These are phyloP conservation scores for Globisporangium iwayamae DNA, from an alignment of 352 stramenopile species.

Conservation along the genomic window DNA sequence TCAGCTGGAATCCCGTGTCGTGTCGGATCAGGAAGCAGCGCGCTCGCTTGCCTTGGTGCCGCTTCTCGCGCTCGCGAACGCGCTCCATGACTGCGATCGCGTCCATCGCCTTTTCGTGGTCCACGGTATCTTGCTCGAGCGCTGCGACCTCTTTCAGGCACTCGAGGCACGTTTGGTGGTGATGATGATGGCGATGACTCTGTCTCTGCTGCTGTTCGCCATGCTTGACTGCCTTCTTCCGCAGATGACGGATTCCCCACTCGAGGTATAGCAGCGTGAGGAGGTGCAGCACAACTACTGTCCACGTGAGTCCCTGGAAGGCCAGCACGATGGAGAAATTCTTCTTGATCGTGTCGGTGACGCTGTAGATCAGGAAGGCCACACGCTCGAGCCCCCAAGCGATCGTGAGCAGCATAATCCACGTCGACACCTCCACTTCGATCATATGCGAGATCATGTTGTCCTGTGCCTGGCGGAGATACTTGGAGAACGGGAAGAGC, in stretches of 20 bases:
- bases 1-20: too few species aligned
- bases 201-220: too few species aligned
- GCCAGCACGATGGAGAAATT: too few species aligned
- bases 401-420: slow-evolving; percentile 45
- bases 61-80: slow-evolving; percentile 7
- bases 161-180: neutral
- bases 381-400: slow-evolving; percentile 36
- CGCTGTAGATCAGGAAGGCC: too few species aligned
- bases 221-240: neutral
- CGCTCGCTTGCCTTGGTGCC: too few species aligned
- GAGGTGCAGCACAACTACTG: slow-evolving; percentile 27
- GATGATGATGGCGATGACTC: too few species aligned
- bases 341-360: too few species aligned
- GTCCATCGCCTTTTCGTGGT: slow-evolving; percentile 20
- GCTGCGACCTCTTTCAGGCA: slow-evolving; percentile 22
- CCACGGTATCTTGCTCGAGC: neutral
- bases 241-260: too few species aligned
- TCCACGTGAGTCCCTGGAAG: too few species aligned
- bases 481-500: slow-evolving; percentile 72
- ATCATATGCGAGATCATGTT: slow-evolving; percentile 82
- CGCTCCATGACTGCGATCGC: slow-evolving; percentile 25
- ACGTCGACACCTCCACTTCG: slow-evolving; percentile 68
- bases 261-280: too few species aligned
- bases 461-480: slow-evolving; percentile 63
- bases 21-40: too few species aligned